A percentile compares a stretch with the other conserved stretches of the same genome.
Evolutionary conservation across 2,329 filamentous ascomycete species (phyloP).

Genomic region (Neobulgaria alba): DNA sequence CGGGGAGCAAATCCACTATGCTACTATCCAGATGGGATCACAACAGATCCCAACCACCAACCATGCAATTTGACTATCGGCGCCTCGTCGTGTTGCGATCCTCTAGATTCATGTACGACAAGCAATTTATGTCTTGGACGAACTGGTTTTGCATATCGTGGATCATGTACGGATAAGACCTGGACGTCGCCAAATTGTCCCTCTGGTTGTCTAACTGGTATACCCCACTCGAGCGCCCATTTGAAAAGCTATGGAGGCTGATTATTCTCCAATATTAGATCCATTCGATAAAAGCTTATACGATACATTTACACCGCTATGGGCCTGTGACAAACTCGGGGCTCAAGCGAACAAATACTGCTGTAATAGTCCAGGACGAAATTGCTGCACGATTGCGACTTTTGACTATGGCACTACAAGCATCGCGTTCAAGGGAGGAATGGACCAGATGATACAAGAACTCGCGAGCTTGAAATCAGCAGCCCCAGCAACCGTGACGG

Average conservation of each 20-base stretch:
- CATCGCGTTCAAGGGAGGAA: slow-evolving; percentile 6
- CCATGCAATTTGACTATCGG: slow-evolving; percentile 12
- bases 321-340: slow-evolving; percentile 5
- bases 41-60: slow-evolving; percentile 8
- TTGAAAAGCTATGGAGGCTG: too few relatives aligned
- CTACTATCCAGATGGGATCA: slow-evolving; percentile 13
- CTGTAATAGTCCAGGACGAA: slow-evolving; percentile 5
- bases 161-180: slow-evolving; percentile 12
- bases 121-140: slow-evolving; percentile 10
- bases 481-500: slow-evolving; percentile 2
- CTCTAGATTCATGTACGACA: slow-evolving; percentile 10
- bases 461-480: neutral
- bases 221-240: too few relatives aligned
- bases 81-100: slow-evolving; percentile 11
- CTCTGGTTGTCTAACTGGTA: slow-evolving; percentile 5
- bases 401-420: slow-evolving; percentile 7
- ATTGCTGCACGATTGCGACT: slow-evolving; percentile 10
- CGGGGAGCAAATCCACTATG: slow-evolving; percentile 1
- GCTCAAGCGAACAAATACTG: slow-evolving; percentile 1
- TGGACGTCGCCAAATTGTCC: slow-evolving; percentile 8
- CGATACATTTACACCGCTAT: slow-evolving; percentile 7
- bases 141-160: slow-evolving; percentile 10
- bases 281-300: slow-evolving; percentile 6
- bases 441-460: slow-evolving; percentile 8
- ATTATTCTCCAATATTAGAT: slow-evolving; percentile 1